Percentiles rank a stretch among this genome's conserved stretches.
phyloP scores from a whole-genome alignment of 208 protist species.

The Leptomonas pyrrhocoris region DNA sequence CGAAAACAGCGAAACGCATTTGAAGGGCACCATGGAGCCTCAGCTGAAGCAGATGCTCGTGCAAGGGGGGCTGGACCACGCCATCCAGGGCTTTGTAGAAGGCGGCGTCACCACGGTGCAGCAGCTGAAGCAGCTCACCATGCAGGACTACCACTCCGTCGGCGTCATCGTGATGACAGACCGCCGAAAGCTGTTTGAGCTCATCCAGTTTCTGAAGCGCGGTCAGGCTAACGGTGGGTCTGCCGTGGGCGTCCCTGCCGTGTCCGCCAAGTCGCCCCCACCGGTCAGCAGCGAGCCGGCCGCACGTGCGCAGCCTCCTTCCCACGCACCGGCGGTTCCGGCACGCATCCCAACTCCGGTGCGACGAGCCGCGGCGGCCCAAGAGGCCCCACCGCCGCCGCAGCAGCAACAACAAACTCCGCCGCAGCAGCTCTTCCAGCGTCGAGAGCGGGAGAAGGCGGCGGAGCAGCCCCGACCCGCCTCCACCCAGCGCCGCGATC shows the following conservation, averaged over 20 bases:
- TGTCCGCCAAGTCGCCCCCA: slow-evolving; percentile 24
- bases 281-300: slow-evolving; percentile 26
- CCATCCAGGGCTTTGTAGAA: slow-evolving; percentile 81
- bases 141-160: slow-evolving; percentile 92
- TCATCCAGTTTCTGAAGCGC: slow-evolving; percentile 91
- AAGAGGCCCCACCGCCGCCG: slow-evolving; percentile 12
- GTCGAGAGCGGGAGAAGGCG: slow-evolving; percentile 28
- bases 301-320: slow-evolving; percentile 21
- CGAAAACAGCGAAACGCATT: too few species aligned
- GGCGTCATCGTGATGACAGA: slow-evolving; percentile 91
- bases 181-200: slow-evolving; percentile 91
- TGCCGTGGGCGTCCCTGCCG: not conserved
- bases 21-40: slow-evolving; percentile 67
- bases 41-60: slow-evolving; percentile 81
- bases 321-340: slow-evolving; percentile 23
- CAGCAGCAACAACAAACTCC: slow-evolving; percentile 17
- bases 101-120: slow-evolving; percentile 70
- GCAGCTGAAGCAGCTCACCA: slow-evolving; percentile 87
- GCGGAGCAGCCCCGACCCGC: slow-evolving; percentile 25
- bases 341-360: slow-evolving; percentile 32
- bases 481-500: slow-evolving; percentile 54
- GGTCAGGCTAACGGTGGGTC: slow-evolving; percentile 44
- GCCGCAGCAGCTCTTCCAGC: slow-evolving; percentile 20
- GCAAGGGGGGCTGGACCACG: slow-evolving; percentile 79
- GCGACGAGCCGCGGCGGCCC: slow-evolving; percentile 17